These are phyloP conservation scores for Penicillium thymicola DNA, from an alignment of 2,329 filamentous ascomycete genomes.

Conservation along the genomic window DNA sequence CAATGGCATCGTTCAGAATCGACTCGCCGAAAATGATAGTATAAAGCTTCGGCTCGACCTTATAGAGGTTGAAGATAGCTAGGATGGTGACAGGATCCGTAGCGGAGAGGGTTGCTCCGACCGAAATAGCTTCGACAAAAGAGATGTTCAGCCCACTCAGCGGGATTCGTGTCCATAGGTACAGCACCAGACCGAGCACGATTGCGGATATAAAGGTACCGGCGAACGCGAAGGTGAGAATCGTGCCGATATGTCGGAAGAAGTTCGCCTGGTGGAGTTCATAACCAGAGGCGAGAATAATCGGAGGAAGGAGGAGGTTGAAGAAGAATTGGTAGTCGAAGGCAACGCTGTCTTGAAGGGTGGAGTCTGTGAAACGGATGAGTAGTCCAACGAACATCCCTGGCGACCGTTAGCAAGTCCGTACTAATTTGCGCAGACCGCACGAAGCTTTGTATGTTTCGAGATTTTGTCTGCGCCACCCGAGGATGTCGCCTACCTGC, in stretches of 20 bases:
- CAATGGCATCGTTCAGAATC: conserved; percentile 95
- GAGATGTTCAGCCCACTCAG: conserved; percentile 80
- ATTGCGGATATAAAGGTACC: conserved; percentile 96
- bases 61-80: conserved; percentile 98
- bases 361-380: conserved; percentile 75
- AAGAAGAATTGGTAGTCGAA: conserved; percentile 99
- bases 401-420: conserved; percentile 36
- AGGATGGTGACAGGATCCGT: conserved; percentile 97
- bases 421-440: neutral
- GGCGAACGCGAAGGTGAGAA: conserved; percentile 94
- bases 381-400: conserved; percentile 94
- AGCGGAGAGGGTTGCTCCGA: conserved; percentile 92
- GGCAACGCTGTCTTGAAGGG: conserved; percentile 84
- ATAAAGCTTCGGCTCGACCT: conserved; percentile 97
- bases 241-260: conserved; percentile 96
- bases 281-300: conserved; percentile 95
- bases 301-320: conserved; percentile 95
- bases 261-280: conserved; percentile 98
- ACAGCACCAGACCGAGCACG: conserved; percentile 87
- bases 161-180: conserved; percentile 81
- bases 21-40: conserved; percentile 98
- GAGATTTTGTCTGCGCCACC: neutral
- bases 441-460: neutral
- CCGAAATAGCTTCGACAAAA: conserved; percentile 94
- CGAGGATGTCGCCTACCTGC: conserved; percentile 58